Conservation (phyloP, 345 rosid genomes). For the Theobroma cacao region DNA sequence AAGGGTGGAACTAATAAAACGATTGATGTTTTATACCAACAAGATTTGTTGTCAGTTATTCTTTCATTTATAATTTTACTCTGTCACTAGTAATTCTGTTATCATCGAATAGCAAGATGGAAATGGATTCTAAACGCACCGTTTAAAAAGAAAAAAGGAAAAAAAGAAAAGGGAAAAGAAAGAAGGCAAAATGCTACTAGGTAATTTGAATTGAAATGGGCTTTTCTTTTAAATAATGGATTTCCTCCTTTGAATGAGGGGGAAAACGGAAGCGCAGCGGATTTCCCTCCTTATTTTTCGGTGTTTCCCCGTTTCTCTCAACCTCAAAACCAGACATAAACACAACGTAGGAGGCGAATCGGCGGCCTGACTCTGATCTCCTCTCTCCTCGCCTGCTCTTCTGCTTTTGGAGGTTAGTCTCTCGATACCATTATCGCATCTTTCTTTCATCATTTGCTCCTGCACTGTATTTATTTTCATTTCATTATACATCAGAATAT, state of each 20-base stretch:
- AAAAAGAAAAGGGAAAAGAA: no score
- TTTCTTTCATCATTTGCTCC: background rate
- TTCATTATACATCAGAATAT: background rate
- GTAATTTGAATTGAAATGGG: background rate
- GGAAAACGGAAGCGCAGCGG: background rate
- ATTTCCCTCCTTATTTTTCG: background rate
- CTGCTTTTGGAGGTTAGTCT: conserved; percentile 4
- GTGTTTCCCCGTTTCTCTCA: background rate
- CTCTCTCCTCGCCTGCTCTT: background rate
- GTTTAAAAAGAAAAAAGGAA: no score
- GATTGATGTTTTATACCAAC: background rate
- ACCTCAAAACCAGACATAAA: background rate
- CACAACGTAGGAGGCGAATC: background rate
- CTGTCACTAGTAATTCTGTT: no score
- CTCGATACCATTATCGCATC: background rate
- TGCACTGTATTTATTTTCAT: background rate
- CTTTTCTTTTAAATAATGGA: no score
- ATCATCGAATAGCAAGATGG: no score
- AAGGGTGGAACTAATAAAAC: background rate
- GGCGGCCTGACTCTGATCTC: background rate
- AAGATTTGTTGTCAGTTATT: no score
- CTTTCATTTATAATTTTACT: no score
- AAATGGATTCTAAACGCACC: no score
- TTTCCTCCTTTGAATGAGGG: background rate
- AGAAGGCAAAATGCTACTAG: no score